Percentiles rank a stretch among this genome's conserved stretches.
These are phyloP conservation scores for Arthrobotrys pseudoclavata DNA, from an alignment of 2,329 filamentous ascomycete genomes.

Conservation along the genomic window DNA sequence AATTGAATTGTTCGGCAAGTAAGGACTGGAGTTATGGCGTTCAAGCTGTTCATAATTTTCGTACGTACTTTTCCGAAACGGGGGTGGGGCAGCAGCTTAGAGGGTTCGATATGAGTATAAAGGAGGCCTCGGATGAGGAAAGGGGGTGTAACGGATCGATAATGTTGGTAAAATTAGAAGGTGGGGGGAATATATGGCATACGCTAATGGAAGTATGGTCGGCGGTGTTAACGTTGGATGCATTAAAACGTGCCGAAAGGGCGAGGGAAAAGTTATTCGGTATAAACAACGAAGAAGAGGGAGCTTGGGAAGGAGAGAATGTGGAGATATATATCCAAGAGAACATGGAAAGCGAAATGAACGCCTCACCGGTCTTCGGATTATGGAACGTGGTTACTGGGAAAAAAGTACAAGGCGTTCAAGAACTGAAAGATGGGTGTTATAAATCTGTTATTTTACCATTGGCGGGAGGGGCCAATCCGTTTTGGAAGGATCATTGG, in stretches of 20 bases:
- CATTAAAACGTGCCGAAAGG: constrained; percentile 60
- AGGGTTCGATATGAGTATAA: constrained; percentile 6
- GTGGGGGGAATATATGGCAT: constrained; percentile 64
- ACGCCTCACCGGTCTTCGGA: constrained; percentile 59
- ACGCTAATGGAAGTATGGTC: constrained; percentile 64
- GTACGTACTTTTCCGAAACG: constrained; percentile 62
- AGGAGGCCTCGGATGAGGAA: neutral
- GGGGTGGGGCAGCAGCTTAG: constrained; percentile 61
- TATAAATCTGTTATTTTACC: constrained; percentile 63
- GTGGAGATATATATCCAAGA: constrained; percentile 27
- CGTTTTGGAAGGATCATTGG: constrained; percentile 63
- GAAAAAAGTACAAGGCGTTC: constrained; percentile 60
- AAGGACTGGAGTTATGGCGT: constrained; percentile 50
- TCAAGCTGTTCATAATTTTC: constrained; percentile 57
- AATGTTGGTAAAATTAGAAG: constrained; percentile 63
- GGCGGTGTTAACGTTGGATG: constrained; percentile 62
- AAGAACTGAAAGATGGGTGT: constrained; percentile 61
- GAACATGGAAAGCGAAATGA: constrained; percentile 44
- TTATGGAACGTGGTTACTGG: constrained; percentile 63
- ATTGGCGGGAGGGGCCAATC: constrained; percentile 62
- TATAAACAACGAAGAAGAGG: neutral
- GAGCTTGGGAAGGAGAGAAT: constrained; percentile 28
- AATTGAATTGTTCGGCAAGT: constrained; percentile 9
- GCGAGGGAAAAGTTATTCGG: constrained; percentile 59
- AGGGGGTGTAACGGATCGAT: constrained; percentile 58